Conservation (phyloP, 2,329 filamentous ascomycete genomes). For the Coniochaeta hoffmannii region DNA sequence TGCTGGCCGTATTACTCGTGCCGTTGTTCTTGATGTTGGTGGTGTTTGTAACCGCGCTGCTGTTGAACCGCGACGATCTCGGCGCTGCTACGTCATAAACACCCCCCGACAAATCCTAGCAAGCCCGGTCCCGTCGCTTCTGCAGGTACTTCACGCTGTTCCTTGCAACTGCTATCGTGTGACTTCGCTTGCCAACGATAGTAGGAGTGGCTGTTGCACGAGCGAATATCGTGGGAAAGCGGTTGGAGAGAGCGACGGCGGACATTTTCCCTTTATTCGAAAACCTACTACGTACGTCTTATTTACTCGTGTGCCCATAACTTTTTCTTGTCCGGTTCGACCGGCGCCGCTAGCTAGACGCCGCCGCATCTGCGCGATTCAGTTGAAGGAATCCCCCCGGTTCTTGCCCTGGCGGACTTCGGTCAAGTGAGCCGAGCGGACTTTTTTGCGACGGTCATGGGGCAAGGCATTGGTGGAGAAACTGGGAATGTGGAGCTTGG, state of each 20-base stretch:
- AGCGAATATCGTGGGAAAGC: neutral
- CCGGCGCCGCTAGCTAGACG: neutral
- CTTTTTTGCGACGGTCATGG: neutral
- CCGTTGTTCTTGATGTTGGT: neutral
- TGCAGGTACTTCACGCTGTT: neutral
- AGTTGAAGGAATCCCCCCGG: neutral
- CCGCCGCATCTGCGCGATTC: neutral
- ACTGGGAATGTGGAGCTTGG: neutral
- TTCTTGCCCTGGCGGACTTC: neutral
- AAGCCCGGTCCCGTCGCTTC: neutral
- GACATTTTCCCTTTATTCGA: neutral
- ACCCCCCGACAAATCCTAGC: neutral
- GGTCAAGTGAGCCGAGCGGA: neutral
- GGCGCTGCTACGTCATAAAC: neutral
- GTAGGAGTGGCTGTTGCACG: neutral
- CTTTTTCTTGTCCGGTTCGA: neutral
- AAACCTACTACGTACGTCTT: neutral
- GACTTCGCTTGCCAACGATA: too few relatives aligned
- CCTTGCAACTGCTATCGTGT: neutral
- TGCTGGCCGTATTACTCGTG: neutral
- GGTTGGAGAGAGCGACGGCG: neutral
- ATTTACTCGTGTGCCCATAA: neutral
- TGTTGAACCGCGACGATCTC: neutral
- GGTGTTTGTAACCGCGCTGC: neutral
- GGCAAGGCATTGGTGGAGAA: neutral